Percentiles rank a stretch among this genome's conserved stretches.
Evolutionary conservation across 371 early-diverging fungal species (phyloP).

Genomic region (Rhizopus microsporus): DNA sequence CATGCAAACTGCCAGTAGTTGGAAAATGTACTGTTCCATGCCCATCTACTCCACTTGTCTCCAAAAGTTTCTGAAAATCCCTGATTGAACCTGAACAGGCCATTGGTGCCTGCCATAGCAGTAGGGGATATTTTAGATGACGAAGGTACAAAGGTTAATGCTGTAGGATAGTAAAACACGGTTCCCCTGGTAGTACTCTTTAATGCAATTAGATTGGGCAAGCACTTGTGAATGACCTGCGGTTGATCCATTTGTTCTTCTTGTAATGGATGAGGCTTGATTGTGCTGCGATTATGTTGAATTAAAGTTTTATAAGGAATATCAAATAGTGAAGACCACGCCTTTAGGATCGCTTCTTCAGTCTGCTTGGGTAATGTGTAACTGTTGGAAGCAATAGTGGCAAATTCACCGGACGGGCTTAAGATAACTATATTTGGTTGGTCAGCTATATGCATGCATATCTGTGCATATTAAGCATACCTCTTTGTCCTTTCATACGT

Average conservation of each 20-base stretch:
- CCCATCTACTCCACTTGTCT: slow-evolving; percentile 43
- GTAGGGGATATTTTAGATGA: slow-evolving; percentile 29
- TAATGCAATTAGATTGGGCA: slow-evolving; percentile 19
- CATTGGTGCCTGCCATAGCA: slow-evolving; percentile 36
- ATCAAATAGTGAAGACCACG: slow-evolving; percentile 39
- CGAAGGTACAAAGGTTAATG: slow-evolving; percentile 35
- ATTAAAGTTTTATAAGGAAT: slow-evolving; percentile 28
- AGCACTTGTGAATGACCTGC: not conserved
- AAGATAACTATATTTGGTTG: slow-evolving; percentile 27
- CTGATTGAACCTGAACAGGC: slow-evolving; percentile 33
- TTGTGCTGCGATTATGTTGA: slow-evolving; percentile 2
- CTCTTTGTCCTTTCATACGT: slow-evolving; percentile 24
- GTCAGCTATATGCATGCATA: not conserved
- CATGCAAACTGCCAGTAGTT: slow-evolving; percentile 25
- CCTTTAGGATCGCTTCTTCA: slow-evolving; percentile 25
- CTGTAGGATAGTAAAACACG: slow-evolving; percentile 22
- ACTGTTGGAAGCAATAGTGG: slow-evolving; percentile 17
- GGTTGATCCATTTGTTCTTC: not conserved
- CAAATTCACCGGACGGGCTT: slow-evolving; percentile 39
- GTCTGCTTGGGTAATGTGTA: slow-evolving; percentile 21
- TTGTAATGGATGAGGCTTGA: not conserved
- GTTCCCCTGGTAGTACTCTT: slow-evolving; percentile 9
- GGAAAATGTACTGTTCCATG: slow-evolving; percentile 30
- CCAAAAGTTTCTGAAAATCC: slow-evolving; percentile 45
- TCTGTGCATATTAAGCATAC: slow-evolving; percentile 6